These are phyloP conservation scores for Cercospora janseana DNA, from an alignment of 2,329 filamentous ascomycete genomes.

Conservation along the genomic window DNA sequence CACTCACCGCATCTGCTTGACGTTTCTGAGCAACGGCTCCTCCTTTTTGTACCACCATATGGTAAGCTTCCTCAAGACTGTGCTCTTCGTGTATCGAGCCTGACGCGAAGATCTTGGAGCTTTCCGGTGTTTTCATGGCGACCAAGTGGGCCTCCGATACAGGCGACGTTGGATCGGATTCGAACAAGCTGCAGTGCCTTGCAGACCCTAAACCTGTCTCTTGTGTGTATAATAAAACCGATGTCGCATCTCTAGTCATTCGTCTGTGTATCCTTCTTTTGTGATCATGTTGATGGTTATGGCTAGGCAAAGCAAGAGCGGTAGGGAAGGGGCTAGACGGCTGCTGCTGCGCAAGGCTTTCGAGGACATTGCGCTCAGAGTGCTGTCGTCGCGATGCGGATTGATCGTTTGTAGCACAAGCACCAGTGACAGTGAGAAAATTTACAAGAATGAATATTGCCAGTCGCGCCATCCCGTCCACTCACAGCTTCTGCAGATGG, in stretches of 20 bases:
- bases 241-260: no score
- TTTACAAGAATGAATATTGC: no score
- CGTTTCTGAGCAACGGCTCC: not conserved
- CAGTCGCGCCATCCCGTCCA: no score
- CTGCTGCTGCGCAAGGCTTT: not conserved
- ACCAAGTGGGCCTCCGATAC: no score
- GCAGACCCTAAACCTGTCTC: no score
- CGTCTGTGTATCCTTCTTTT: no score
- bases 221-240: no score
- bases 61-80: constrained; percentile 9
- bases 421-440: no score
- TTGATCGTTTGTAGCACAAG: not conserved
- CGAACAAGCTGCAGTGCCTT: no score
- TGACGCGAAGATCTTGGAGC: not conserved
- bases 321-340: not conserved
- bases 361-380: not conserved
- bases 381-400: not conserved
- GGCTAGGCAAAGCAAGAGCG: not conserved
- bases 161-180: no score
- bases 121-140: no score
- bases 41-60: constrained; percentile 1
- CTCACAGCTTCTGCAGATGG: not conserved
- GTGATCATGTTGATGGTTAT: no score
- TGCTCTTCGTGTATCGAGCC: not conserved
- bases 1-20: constrained; percentile 8